These are phyloP conservation scores for Aspergillus baeticus DNA, from an alignment of 495 filamentous ascomycete genomes.

Conservation along the genomic window DNA sequence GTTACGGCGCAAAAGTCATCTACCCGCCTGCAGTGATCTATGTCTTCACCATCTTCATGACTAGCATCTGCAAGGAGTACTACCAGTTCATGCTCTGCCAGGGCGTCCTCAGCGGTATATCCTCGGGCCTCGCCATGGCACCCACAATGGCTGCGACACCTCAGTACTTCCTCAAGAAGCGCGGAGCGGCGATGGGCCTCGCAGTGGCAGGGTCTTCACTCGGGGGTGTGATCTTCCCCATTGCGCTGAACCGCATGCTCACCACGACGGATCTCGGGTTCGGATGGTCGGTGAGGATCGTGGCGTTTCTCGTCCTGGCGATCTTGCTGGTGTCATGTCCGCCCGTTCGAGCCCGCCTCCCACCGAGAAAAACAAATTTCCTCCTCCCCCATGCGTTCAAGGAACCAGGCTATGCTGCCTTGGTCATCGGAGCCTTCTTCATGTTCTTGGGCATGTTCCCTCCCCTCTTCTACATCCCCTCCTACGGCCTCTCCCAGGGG, in stretches of 20 bases:
- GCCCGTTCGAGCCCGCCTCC: conserved; percentile 43
- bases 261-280: conserved; percentile 42
- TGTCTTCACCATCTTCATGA: conserved; percentile 48
- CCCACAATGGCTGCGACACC: conserved; percentile 31
- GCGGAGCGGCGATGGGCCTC: conserved; percentile 35
- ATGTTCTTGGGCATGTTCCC: conserved; percentile 12
- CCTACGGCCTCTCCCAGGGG: conserved; percentile 1
- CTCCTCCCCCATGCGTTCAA: conserved; percentile 42
- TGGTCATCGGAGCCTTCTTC: conserved; percentile 7
- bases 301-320: conserved; percentile 56
- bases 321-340: conserved; percentile 42
- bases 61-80: conserved; percentile 39
- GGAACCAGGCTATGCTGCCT: conserved; percentile 24
- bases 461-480: conserved; percentile 12
- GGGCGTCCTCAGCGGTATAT: conserved; percentile 22
- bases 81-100: conserved; percentile 29
- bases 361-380: conserved; percentile 41
- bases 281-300: conserved; percentile 58
- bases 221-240: conserved; percentile 33
- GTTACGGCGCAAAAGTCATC: conserved; percentile 35
- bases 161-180: conserved; percentile 36
- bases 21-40: conserved; percentile 15
- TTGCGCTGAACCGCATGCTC: conserved; percentile 15
- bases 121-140: conserved; percentile 14
- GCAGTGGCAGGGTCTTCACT: conserved; percentile 33